Evolutionary conservation across 331 rosid genomes (phyloP), one percentile per base, ranked within the genome.

Genomic region (Cydonia oblonga): DNA sequence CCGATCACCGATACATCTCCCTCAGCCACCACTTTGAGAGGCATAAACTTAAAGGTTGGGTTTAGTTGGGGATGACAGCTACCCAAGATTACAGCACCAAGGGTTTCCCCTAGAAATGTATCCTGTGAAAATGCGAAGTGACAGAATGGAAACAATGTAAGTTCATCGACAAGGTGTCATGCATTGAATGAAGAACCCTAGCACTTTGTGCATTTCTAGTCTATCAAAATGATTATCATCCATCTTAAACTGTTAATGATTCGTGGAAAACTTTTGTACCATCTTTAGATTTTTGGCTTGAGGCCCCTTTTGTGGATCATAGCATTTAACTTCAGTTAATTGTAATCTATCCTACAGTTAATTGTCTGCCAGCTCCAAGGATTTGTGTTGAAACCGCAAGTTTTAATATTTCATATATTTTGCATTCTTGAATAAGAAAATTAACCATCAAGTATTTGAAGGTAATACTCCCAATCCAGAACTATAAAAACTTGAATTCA

Each of bases 81-180:
- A 52, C 80, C 78, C 63, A 89, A 70, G 22, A 80, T 78, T 60
- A 86, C 84, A 0, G 88, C 92, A 23, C 97, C 95, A 11, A 90
- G 82, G 69, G 81, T 79, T 83, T 89, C 96, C 5, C 97, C 90
- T 54, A 84, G 76, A 81, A 84, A 90, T 65, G 78, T 90, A 10
- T 83, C 88, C 97, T 88, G 84, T 79, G 78, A 78, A 42, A 24
- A 93, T 90, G 84, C 73, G 77, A 78, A 51, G 20, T 35, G 78
- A 77, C 54, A 70, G 49, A 29, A 19, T 16, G 65, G 32, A 56
- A 28, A 28, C 6, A 44, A 29, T 28, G 35, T 52, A 20, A 64
- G 46, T 18, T 62, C 66, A 7, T 28, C 66, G 54, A 49, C 19
- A 40, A 40, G 0, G 5, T 40, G 20, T 15, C 20, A 49, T 16